Evolutionary conservation across 331 rosid genomes (phyloP).

Genomic region (Pyracantha coccinea): DNA sequence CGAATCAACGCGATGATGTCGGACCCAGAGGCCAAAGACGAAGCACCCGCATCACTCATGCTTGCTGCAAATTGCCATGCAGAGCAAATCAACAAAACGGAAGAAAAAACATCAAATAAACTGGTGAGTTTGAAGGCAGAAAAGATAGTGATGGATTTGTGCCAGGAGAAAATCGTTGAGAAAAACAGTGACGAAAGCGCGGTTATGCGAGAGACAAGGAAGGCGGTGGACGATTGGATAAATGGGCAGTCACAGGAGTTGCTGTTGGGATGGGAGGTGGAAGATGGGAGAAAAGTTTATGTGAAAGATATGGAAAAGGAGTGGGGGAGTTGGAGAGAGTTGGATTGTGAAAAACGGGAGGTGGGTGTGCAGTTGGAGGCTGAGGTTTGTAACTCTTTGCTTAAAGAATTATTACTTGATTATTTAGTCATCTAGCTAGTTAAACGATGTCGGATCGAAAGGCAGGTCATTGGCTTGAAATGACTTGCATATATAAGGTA

Average conservation of each 20-base stretch:
- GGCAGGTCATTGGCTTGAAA: neutral
- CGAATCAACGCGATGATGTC: slow-evolving; percentile 13
- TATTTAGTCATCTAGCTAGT: slow-evolving; percentile 12
- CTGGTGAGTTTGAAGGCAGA: slow-evolving; percentile 18
- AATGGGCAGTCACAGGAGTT: slow-evolving; percentile 24
- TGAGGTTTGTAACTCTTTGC: slow-evolving; percentile 35
- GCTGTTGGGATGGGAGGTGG: slow-evolving; percentile 46
- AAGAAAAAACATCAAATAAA: slow-evolving; percentile 4
- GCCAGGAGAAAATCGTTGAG: slow-evolving; percentile 23
- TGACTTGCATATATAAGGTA: neutral
- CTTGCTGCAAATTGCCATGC: neutral
- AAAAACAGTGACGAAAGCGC: neutral
- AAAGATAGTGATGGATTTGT: slow-evolving; percentile 46
- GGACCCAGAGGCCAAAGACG: slow-evolving; percentile 21
- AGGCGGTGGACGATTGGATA: slow-evolving; percentile 49
- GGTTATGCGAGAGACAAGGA: slow-evolving; percentile 6
- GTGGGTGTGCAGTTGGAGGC: slow-evolving; percentile 32
- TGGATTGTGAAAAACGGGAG: slow-evolving; percentile 20
- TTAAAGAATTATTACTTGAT: slow-evolving; percentile 45
- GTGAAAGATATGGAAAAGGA: slow-evolving; percentile 49
- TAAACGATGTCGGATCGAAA: neutral
- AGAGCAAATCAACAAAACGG: neutral
- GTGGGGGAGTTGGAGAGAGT: slow-evolving; percentile 31
- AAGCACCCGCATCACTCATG: neutral
- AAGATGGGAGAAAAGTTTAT: slow-evolving; percentile 32